Evolutionary conservation across 164 flowering plant species (phyloP), one percentile per base, ranked within the genome.

Genomic region (Berberis thunbergii): DNA sequence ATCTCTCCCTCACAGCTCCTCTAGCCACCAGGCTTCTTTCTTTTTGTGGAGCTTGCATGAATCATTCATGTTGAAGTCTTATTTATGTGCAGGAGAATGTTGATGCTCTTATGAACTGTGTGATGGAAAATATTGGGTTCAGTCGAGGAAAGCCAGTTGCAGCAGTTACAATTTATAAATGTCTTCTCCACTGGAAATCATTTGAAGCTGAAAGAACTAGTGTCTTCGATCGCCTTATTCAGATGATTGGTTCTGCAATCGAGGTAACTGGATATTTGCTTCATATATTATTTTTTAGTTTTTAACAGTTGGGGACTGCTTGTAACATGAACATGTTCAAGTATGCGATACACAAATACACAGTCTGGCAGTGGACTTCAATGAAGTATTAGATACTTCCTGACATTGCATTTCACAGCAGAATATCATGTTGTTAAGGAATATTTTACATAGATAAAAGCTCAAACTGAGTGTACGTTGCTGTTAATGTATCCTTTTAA

Each of bases 31-130:
- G 99, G 97, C 89, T 73, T 50, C 79, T 52, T 11, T 26, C 13
- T 7, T 52, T 12, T 11, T 1, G n/a, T 60, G 39, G 52, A 60
- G 45, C 38, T 41, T 11, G 44, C 44, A 3, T 45, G 45, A 10
- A 26, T 43, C 43, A 10, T n/a, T 59, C 40, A 6, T 57, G 55
- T 11, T 26, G 26, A 77, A 91, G 26, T 26, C 26, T 26, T 52
- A 41, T 46, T 43, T 41, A 4, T 13, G 56, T 70, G 64, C 87
- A 94, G 99, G 99, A 94, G 78, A 88, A 67, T 75, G 81, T 91
- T 58, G 99, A 89, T 82, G 81, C 91, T 62, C 91, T 95, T 63
- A 81, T 95, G 57, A 83, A 80, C 48, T 91, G 97, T 79, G 92
- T 88, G 49, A 68, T 43, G 59, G 81, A 88, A 70, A 82, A 91